Conservation (phyloP, 2,329 filamentous ascomycete species). For the Arthrobotrys iridis region DNA sequence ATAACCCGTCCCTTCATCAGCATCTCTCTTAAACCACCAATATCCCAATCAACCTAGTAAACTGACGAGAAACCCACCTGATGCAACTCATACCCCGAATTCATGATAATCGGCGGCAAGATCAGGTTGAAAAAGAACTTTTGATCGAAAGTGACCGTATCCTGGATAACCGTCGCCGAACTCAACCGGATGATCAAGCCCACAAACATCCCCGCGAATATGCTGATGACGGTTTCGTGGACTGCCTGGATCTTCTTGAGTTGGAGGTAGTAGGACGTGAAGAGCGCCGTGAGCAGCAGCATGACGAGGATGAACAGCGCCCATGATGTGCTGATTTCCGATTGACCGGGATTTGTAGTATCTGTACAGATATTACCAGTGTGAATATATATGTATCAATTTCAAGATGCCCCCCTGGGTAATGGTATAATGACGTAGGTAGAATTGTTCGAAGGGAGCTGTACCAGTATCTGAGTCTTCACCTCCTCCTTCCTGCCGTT, state of each 20-base stretch:
- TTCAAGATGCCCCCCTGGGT: neutral
- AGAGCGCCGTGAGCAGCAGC: constrained; percentile 91
- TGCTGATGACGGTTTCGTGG: constrained; percentile 97
- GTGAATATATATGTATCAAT: neutral
- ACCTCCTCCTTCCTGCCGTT: constrained; percentile 50
- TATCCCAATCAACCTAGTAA: neutral
- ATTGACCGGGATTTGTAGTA: constrained; percentile 83
- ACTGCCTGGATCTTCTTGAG: constrained; percentile 97
- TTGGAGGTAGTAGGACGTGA: constrained; percentile 96
- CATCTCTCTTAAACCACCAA: neutral
- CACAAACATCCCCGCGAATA: constrained; percentile 90
- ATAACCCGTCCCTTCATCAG: constrained; percentile 17
- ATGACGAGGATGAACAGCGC: constrained; percentile 96
- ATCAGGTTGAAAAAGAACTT: constrained; percentile 99
- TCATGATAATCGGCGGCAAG: constrained; percentile 96
- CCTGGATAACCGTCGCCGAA: constrained; percentile 82
- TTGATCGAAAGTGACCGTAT: constrained; percentile 95
- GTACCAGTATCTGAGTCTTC: constrained; percentile 42
- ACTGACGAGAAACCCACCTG: constrained; percentile 67
- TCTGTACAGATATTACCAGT: constrained; percentile 59
- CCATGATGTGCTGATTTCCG: constrained; percentile 96
- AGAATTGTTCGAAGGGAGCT: neutral
- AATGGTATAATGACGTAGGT: constrained; percentile 25
- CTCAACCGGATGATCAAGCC: constrained; percentile 86
- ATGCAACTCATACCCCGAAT: constrained; percentile 95